Percentiles rank a stretch among this genome's conserved stretches.
These are phyloP conservation scores for Magnolia sinica DNA, from an alignment of 164 flowering plant species.

Conservation along the genomic window DNA sequence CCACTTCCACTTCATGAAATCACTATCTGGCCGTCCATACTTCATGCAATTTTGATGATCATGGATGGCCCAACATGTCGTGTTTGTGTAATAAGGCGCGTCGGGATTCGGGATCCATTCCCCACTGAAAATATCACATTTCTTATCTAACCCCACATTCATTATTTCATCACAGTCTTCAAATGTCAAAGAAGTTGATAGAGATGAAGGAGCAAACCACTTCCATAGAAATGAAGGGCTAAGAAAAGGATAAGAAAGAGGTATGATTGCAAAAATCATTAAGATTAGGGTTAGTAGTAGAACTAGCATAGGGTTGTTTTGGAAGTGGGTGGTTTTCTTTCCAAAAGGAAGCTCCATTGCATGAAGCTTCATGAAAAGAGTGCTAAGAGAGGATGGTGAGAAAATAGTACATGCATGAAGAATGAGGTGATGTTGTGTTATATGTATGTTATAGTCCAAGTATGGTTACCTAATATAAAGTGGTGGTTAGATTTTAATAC, in stretches of 20 bases:
- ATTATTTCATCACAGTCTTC: not conserved
- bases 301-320: conserved; percentile 22
- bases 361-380: conserved; percentile 31
- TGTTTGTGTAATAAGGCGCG: conserved; percentile 63
- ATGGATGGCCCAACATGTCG: conserved; percentile 68
- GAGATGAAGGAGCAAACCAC: not conserved
- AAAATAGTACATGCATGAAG: not conserved
- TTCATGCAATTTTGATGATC: conserved; percentile 78
- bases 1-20: conserved; percentile 79
- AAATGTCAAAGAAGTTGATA: conserved; percentile 5
- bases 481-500: not conserved
- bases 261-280: conserved; percentile 27
- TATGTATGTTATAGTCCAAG: not conserved
- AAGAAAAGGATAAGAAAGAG: conserved; percentile 26
- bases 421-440: not conserved
- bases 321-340: conserved; percentile 16
- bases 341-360: conserved; percentile 24
- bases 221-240: conserved; percentile 13
- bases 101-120: conserved; percentile 63
- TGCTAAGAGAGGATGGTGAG: not conserved
- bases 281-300: conserved; percentile 17
- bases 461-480: not conserved
- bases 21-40: conserved; percentile 60
- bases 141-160: not conserved
- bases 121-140: conserved; percentile 60